Percentiles rank a stretch among this genome's conserved stretches.
phyloP scores from a whole-genome alignment of 495 filamentous ascomycete genomes.

The Penicillium mononematosum region DNA sequence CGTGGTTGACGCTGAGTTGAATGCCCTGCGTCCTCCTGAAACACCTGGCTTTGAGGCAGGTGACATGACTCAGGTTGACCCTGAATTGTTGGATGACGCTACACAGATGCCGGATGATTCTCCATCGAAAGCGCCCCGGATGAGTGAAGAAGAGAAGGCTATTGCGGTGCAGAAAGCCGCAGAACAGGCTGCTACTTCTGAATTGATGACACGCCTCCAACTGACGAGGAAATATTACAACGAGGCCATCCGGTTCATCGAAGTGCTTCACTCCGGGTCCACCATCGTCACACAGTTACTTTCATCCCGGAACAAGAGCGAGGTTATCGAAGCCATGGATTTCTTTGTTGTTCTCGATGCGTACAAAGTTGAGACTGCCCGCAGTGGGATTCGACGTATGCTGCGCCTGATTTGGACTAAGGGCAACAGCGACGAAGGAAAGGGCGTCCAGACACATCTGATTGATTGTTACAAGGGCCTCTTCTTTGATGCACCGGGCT shows the following conservation, averaged over 20 bases:
- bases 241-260: slow-evolving; percentile 91
- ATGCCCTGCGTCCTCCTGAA: slow-evolving; percentile 73
- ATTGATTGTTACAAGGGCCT: slow-evolving; percentile 96
- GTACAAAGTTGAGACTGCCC: slow-evolving; percentile 91
- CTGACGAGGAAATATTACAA: slow-evolving; percentile 85
- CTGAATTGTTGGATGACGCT: slow-evolving; percentile 80
- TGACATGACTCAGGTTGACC: slow-evolving; percentile 64
- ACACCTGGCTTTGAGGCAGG: slow-evolving; percentile 69
- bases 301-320: slow-evolving; percentile 91
- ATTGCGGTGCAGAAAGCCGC: slow-evolving; percentile 61
- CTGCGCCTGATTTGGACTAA: slow-evolving; percentile 98
- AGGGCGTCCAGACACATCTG: slow-evolving; percentile 93
- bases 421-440: slow-evolving; percentile 97
- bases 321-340: slow-evolving; percentile 98
- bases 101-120: slow-evolving; percentile 72
- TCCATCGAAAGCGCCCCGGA: slow-evolving; percentile 57
- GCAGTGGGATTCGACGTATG: slow-evolving; percentile 88
- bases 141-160: slow-evolving; percentile 58
- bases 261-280: slow-evolving; percentile 83
- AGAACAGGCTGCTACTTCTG: slow-evolving; percentile 70
- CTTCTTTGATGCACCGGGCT: slow-evolving; percentile 91
- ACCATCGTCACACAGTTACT: slow-evolving; percentile 78
- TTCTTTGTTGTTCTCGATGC: slow-evolving; percentile 93
- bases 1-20: slow-evolving; percentile 75
- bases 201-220: slow-evolving; percentile 79